These are phyloP conservation scores for Penstemon newberryi DNA, from an alignment of 257 asterid genomes.

Conservation along the genomic window DNA sequence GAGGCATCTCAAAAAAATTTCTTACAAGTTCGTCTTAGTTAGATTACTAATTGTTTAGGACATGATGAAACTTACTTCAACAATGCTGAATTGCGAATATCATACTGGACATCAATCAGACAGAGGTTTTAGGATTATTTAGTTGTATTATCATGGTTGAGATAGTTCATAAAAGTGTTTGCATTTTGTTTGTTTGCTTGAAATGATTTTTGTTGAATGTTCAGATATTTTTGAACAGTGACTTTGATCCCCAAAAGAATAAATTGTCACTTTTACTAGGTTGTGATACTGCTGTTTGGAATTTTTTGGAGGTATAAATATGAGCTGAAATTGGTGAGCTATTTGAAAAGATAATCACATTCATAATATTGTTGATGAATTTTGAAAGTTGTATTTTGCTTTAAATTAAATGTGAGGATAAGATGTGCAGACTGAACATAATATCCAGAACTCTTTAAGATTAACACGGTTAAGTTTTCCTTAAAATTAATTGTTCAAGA, in stretches of 20 bases:
- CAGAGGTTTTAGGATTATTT: neutral
- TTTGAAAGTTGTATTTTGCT: neutral
- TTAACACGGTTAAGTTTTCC: neutral
- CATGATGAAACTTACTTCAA: neutral
- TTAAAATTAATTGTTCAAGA: neutral
- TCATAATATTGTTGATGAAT: conserved; percentile 1
- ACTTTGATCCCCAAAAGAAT: neutral
- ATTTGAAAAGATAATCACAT: neutral
- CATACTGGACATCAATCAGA: conserved; percentile 5
- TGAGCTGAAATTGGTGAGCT: neutral
- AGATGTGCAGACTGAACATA: neutral
- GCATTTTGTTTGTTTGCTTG: neutral
- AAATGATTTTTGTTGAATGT: conserved; percentile 11
- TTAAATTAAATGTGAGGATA: neutral
- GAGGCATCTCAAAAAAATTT: conserved; percentile 1
- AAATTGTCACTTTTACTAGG: neutral
- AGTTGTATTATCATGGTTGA: neutral
- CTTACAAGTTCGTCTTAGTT: neutral
- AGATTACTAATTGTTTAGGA: neutral
- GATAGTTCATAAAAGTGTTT: conserved; percentile 4
- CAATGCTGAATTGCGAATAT: neutral
- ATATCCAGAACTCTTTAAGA: neutral
- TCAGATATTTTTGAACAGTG: neutral
- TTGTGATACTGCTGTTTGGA: neutral
- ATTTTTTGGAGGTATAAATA: neutral